phyloP scores from a whole-genome alignment of 2,329 filamentous ascomycete genomes.

The Plectosphaerella sp. region DNA sequence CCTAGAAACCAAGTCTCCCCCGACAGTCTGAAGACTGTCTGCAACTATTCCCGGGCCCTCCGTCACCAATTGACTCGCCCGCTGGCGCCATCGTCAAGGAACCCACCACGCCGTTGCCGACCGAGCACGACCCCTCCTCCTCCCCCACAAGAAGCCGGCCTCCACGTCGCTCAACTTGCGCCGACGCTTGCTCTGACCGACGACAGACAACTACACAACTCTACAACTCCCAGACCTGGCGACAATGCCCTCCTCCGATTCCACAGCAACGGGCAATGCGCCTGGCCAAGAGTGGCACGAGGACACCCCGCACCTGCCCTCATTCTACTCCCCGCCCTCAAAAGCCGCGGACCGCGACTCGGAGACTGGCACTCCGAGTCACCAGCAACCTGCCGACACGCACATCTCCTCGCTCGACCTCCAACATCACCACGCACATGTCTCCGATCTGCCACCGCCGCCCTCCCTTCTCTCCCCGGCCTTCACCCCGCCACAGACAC shows the following conservation, averaged over 20 bases:
- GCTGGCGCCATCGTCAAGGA: neutral
- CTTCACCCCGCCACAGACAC: constrained; percentile 69
- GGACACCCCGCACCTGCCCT: constrained; percentile 33
- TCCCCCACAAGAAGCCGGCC: too few relatives aligned
- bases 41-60: neutral
- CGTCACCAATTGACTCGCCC: constrained; percentile 1
- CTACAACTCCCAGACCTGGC: neutral
- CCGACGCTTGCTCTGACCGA: too few relatives aligned
- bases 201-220: neutral
- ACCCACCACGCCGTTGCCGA: neutral
- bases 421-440: constrained; percentile 1
- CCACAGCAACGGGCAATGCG: constrained; percentile 12
- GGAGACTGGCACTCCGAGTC: constrained; percentile 12
- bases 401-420: constrained; percentile 9
- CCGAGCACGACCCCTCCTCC: too few relatives aligned
- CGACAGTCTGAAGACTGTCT: too few relatives aligned
- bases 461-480: constrained; percentile 81
- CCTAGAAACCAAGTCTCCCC: too few relatives aligned
- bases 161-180: too few relatives aligned
- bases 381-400: constrained; percentile 3
- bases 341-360: constrained; percentile 17
- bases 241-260: constrained; percentile 17
- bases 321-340: constrained; percentile 42
- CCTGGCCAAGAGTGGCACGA: constrained; percentile 19
- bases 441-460: constrained; percentile 29